phyloP scores from a whole-genome alignment of 2,329 filamentous ascomycete species.

The Ceratocystis albifundus region DNA sequence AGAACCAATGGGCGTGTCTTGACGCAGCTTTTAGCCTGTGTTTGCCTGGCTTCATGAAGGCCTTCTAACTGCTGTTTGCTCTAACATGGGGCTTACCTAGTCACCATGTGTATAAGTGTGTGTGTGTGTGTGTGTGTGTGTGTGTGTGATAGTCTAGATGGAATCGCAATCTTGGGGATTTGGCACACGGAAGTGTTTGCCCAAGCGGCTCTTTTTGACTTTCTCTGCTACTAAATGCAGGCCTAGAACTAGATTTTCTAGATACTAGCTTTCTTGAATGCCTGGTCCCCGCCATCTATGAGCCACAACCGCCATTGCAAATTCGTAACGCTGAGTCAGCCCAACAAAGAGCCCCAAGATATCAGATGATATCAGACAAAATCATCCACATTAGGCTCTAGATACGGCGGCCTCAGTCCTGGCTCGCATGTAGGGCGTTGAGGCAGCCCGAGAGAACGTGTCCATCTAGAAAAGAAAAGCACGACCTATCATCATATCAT shows the following conservation, averaged over 20 bases:
- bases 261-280: not conserved
- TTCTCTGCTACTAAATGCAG: not conserved
- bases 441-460: not conserved
- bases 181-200: not conserved
- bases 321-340: not conserved
- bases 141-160: not conserved
- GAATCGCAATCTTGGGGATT: not conserved
- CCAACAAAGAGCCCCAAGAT: not conserved
- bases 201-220: not conserved
- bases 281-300: not conserved
- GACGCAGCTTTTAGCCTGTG: not conserved
- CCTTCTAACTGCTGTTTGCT: not conserved
- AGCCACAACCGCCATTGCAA: not conserved
- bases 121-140: not conserved
- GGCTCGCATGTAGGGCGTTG: not conserved
- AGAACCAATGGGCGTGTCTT: not conserved
- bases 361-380: not conserved
- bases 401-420: not conserved
- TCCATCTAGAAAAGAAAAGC: not conserved
- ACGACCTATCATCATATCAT: not conserved
- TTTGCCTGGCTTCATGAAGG: not conserved
- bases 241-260: not conserved
- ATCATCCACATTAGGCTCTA: not conserved
- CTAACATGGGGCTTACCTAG: not conserved
- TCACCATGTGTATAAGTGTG: not conserved